phyloP scores from a whole-genome alignment of 257 asterid genomes.

The Plantago major region DNA sequence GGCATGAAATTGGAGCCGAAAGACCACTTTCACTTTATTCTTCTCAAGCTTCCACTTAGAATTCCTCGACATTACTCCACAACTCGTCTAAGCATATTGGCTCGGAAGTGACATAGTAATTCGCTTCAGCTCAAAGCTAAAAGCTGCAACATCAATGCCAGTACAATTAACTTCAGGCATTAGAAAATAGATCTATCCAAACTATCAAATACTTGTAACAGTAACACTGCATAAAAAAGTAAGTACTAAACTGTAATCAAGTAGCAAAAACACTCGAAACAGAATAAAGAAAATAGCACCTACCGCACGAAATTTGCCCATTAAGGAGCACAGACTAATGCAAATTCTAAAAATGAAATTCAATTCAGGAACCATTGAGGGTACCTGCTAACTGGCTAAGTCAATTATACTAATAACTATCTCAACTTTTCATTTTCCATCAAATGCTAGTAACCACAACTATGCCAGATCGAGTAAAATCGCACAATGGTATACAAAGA shows the following conservation, averaged over 20 bases:
- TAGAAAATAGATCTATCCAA: neutral
- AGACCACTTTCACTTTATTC: constrained; percentile 95
- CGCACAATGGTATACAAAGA: neutral
- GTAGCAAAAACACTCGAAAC: neutral
- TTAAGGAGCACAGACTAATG: constrained; percentile 4
- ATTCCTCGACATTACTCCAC: constrained; percentile 72
- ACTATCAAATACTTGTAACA: constrained; percentile 1
- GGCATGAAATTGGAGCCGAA: constrained; percentile 97
- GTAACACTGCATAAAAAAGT: neutral
- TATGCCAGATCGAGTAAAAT: neutral
- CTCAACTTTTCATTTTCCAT: constrained; percentile 6
- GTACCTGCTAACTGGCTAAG: neutral
- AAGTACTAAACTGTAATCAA: constrained; percentile 4
- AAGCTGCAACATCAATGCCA: constrained; percentile 15
- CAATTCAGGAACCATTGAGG: no score
- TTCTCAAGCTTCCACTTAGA: constrained; percentile 98
- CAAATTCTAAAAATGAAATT: constrained; percentile 5
- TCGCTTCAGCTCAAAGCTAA: constrained; percentile 16
- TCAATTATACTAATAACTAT: neutral
- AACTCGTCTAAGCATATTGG: constrained; percentile 43
- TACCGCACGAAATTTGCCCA: constrained; percentile 8
- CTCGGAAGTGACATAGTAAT: constrained; percentile 18
- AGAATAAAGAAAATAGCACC: constrained; percentile 1
- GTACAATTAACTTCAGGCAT: constrained; percentile 7
- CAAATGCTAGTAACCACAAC: constrained; percentile 16